Evolutionary conservation across 2,329 filamentous ascomycete genomes (phyloP).

Genomic region (Calonectria pauciramosa): DNA sequence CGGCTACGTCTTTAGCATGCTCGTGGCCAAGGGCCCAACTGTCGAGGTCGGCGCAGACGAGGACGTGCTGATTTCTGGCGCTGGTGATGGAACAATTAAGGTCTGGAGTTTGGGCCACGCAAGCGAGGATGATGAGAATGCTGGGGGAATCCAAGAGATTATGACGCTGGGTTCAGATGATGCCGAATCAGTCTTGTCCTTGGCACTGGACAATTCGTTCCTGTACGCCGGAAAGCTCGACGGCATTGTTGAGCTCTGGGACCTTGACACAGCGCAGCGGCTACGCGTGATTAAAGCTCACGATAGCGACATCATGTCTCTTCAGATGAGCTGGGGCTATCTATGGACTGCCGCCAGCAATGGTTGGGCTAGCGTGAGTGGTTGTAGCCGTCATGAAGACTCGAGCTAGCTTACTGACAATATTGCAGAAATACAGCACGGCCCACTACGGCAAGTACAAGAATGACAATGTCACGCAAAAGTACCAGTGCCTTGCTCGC

Average conservation of each 20-base stretch:
- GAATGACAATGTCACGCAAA: constrained; percentile 74
- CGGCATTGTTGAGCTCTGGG: constrained; percentile 95
- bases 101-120: constrained; percentile 80
- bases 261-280: constrained; percentile 92
- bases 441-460: constrained; percentile 73
- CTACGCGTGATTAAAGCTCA: constrained; percentile 88
- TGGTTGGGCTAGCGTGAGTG: constrained; percentile 83
- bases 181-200: constrained; percentile 77
- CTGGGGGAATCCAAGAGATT: constrained; percentile 76
- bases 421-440: constrained; percentile 73
- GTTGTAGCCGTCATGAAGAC: too few relatives aligned
- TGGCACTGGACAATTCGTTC: constrained; percentile 91
- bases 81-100: constrained; percentile 94
- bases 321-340: constrained; percentile 87
- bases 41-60: constrained; percentile 78
- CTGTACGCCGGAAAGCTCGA: constrained; percentile 91
- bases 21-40: constrained; percentile 79
- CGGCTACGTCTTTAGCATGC: constrained; percentile 97
- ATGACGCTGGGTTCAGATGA: constrained; percentile 74
- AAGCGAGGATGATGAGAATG: constrained; percentile 58
- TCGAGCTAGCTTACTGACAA: constrained; percentile 9
- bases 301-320: constrained; percentile 84
- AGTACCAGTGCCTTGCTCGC: constrained; percentile 82
- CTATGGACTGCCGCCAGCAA: constrained; percentile 92
- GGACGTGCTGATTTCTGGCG: constrained; percentile 90